Conservation (phyloP, 1,284 basidiomycete species). For the Trametes pubescens region DNA sequence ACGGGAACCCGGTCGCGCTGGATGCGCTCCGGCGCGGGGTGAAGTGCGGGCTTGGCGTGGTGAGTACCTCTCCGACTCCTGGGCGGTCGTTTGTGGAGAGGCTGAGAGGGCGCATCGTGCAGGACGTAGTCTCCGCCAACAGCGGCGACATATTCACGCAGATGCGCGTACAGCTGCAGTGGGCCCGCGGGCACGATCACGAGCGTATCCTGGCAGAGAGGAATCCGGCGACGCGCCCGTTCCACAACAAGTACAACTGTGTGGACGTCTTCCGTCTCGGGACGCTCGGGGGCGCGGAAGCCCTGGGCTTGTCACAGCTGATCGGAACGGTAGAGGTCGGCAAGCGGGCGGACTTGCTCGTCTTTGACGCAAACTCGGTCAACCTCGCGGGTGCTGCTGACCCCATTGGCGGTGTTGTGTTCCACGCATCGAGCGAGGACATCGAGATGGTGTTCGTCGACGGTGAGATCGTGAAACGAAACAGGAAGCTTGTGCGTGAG, state of each 20-base stretch:
- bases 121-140: constrained; percentile 43
- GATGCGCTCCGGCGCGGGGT: constrained; percentile 45
- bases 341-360: constrained; percentile 45
- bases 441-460: constrained; percentile 45
- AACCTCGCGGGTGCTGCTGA: constrained; percentile 42
- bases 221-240: constrained; percentile 26
- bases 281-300: constrained; percentile 46
- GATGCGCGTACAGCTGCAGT: constrained; percentile 45
- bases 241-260: constrained; percentile 39
- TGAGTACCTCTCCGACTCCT: constrained; percentile 20
- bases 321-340: constrained; percentile 46
- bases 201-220: constrained; percentile 34
- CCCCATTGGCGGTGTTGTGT: constrained; percentile 43
- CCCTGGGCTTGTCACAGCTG: constrained; percentile 38
- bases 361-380: constrained; percentile 42
- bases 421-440: constrained; percentile 45
- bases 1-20: constrained; percentile 43
- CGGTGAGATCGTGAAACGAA: constrained; percentile 45
- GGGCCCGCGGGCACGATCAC: constrained; percentile 41
- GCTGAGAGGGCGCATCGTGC: neutral
- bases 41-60: constrained; percentile 44
- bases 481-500: constrained; percentile 37
- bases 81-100: neutral
- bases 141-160: constrained; percentile 46
- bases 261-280: constrained; percentile 45